These are phyloP conservation scores for Microcos paniculata DNA, from an alignment of 345 rosid species.

Conservation along the genomic window DNA sequence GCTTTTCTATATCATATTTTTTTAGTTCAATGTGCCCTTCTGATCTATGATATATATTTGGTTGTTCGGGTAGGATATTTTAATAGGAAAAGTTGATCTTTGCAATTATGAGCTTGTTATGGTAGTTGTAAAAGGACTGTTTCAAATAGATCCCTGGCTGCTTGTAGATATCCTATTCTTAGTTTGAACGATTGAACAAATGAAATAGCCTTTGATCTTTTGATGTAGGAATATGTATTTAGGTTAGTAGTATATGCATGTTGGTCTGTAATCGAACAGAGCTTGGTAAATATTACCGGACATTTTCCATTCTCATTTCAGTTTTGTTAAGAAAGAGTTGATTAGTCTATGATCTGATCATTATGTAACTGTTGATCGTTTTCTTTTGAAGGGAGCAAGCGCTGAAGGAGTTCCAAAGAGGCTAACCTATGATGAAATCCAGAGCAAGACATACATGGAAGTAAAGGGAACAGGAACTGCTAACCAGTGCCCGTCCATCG, in stretches of 20 bases:
- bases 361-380: not conserved
- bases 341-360: not conserved
- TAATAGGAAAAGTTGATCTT: not conserved
- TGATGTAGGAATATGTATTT: too few relatives aligned
- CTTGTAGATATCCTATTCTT: not conserved
- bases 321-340: not conserved
- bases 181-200: too few relatives aligned
- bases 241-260: not conserved
- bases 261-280: not conserved
- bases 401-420: constrained; percentile 93
- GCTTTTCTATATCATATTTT: not conserved
- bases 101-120: not conserved
- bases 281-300: not conserved
- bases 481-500: constrained; percentile 86
- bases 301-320: not conserved
- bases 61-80: not conserved
- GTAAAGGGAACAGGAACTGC: constrained; percentile 96
- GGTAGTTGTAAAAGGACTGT: not conserved
- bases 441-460: constrained; percentile 94
- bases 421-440: constrained; percentile 87
- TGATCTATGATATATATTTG: not conserved
- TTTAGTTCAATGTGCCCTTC: not conserved
- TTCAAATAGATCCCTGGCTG: not conserved
- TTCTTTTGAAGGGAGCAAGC: constrained; percentile 62
- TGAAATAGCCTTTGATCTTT: too few relatives aligned